A percentile compares a stretch with the other conserved stretches of the same genome.
Conservation (phyloP, 495 filamentous ascomycete species). For the Aspergillus diversus region DNA sequence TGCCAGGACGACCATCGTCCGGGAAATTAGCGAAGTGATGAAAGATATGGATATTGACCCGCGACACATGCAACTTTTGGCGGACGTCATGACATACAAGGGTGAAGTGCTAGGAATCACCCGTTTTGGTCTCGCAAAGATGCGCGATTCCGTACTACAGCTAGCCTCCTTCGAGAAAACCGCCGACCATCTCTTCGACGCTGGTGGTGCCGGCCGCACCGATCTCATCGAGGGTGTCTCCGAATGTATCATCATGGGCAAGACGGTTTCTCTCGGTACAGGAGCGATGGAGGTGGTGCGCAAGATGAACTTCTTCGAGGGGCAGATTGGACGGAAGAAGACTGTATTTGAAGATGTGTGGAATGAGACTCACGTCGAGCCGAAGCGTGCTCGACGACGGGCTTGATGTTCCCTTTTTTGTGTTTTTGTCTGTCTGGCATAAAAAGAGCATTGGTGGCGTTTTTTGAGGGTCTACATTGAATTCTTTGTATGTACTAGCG, state of each 20-base stretch:
- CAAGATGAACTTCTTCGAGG: slow-evolving; percentile 66
- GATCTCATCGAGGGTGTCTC: slow-evolving; percentile 91
- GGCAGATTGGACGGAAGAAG: slow-evolving; percentile 63
- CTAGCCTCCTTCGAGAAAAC: slow-evolving; percentile 98
- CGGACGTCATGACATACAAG: slow-evolving; percentile 99
- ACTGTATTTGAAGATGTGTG: slow-evolving; percentile 80
- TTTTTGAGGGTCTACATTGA: background rate
- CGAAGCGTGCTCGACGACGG: slow-evolving; percentile 30
- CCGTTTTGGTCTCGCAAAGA: slow-evolving; percentile 93
- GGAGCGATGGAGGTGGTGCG: slow-evolving; percentile 89
- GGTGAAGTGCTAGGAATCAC: slow-evolving; percentile 98
- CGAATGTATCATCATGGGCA: slow-evolving; percentile 98
- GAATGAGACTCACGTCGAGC: slow-evolving; percentile 46
- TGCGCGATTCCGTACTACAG: slow-evolving; percentile 92
- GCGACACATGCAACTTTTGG: slow-evolving; percentile 95
- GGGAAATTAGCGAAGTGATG: slow-evolving; percentile 83
- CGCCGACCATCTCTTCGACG: slow-evolving; percentile 95
- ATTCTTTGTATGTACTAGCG: slow-evolving; percentile 11
- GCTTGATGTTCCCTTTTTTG: slow-evolving; percentile 3
- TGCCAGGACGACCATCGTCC: slow-evolving; percentile 79
- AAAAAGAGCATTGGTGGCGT: slow-evolving; percentile 2
- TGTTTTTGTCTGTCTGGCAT: background rate
- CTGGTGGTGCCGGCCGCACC: slow-evolving; percentile 83
- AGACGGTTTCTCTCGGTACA: slow-evolving; percentile 87
- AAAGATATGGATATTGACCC: slow-evolving; percentile 94